Conservation (phyloP, 176 grass and related monocot species). For the Chloris gayana region DNA sequence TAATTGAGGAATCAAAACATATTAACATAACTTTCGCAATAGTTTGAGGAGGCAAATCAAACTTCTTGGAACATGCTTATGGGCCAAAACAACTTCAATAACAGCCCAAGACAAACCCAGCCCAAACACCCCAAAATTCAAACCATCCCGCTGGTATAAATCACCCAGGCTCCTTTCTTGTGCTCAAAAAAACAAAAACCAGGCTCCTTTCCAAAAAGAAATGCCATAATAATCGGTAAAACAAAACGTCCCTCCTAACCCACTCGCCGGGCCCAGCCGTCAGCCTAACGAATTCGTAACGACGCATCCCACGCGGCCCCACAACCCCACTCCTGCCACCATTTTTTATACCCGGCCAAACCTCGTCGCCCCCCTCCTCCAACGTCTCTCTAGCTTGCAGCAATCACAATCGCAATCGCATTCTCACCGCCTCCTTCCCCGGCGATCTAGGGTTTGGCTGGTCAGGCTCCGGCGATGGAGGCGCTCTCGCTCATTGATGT, state of each 20-base stretch:
- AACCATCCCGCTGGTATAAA: constrained; percentile 41
- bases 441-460: constrained; percentile 48
- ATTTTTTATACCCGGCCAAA: background rate
- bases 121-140: constrained; percentile 41
- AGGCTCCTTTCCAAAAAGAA: background rate
- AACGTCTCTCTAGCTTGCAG: constrained; percentile 45
- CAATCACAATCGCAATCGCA: background rate
- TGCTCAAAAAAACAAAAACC: no score
- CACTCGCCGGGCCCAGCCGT: background rate
- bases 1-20: no score
- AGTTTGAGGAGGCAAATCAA: no score
- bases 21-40: no score
- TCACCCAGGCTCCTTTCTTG: background rate
- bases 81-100: background rate
- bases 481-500: constrained; percentile 70
- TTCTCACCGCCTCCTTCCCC: constrained; percentile 1
- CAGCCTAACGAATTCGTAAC: background rate
- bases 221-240: background rate
- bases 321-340: background rate
- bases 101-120: background rate
- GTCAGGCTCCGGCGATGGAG: constrained; percentile 47
- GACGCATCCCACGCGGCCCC: background rate
- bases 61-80: no score
- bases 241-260: background rate
- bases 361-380: background rate